These are phyloP conservation scores for Corynascus novoguineensis DNA, from an alignment of 495 filamentous ascomycete species.

Conservation along the genomic window DNA sequence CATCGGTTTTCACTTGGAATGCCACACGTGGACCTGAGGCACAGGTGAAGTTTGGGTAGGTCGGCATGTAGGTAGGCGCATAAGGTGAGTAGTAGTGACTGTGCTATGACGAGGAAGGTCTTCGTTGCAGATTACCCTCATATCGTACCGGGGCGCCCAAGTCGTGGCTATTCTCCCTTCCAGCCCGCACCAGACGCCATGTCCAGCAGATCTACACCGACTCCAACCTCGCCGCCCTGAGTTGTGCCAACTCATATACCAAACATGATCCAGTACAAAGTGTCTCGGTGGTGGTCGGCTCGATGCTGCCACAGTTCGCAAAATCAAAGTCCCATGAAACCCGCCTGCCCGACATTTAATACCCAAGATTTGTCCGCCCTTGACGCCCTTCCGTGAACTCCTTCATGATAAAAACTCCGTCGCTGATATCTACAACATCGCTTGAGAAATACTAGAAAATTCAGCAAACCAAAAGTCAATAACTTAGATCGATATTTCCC, in stretches of 20 bases:
- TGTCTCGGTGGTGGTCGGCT: no score
- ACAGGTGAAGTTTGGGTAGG: no score
- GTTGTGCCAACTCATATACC: not conserved
- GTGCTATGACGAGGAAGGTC: not conserved
- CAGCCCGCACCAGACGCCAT: not conserved
- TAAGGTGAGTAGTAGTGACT: no score
- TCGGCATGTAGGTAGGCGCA: no score
- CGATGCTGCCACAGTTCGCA: no score
- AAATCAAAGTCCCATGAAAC: not conserved
- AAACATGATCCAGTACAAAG: not conserved
- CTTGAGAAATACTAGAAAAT: constrained; percentile 16
- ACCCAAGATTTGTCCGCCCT: constrained; percentile 15
- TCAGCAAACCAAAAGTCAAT: constrained; percentile 21
- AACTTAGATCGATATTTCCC: constrained; percentile 37
- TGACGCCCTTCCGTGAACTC: constrained; percentile 27
- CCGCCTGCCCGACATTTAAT: constrained; percentile 2
- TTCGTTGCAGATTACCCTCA: not conserved
- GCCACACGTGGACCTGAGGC: no score
- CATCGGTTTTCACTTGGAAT: not conserved
- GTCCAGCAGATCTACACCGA: not conserved
- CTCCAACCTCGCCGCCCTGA: not conserved
- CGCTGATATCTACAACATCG: constrained; percentile 30
- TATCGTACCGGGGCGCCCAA: not conserved
- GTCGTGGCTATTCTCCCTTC: not conserved
- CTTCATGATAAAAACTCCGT: constrained; percentile 31